Evolutionary conservation across 768 basidiomycete species (phyloP).

Genomic region (Phylloporus scabripes): DNA sequence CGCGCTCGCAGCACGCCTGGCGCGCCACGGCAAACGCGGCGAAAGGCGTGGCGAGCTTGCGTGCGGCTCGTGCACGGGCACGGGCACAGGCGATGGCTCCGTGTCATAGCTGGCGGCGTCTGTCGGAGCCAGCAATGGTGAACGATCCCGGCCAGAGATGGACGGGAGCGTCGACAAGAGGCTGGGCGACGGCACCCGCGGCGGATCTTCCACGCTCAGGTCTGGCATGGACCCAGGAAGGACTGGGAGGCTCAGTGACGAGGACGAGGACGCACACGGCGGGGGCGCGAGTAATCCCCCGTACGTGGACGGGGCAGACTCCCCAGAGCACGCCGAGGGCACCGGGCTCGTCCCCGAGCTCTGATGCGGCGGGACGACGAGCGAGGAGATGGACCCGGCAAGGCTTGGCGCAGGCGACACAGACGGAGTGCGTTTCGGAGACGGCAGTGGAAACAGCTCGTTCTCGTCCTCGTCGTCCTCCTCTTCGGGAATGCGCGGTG

Average conservation of each 20-base stretch:
- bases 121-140: conserved; percentile 4
- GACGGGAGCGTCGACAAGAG: conserved; percentile 20
- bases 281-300: conserved; percentile 21
- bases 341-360: conserved; percentile 6
- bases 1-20: conserved; percentile 6
- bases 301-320: conserved; percentile 4
- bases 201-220: conserved; percentile 4
- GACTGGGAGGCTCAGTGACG: conserved; percentile 21
- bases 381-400: conserved; percentile 25
- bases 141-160: conserved; percentile 18
- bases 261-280: conserved; percentile 18
- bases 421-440: conserved; percentile 50
- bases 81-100: neutral
- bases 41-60: conserved; percentile 1
- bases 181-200: conserved; percentile 20
- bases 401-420: conserved; percentile 36
- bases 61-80: neutral
- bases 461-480: conserved; percentile 48
- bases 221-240: conserved; percentile 10
- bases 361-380: conserved; percentile 4
- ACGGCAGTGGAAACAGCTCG: conserved; percentile 54
- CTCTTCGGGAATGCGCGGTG: conserved; percentile 31
- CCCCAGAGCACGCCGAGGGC: conserved; percentile 16
- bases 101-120: neutral
- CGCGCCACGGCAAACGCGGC: conserved; percentile 10